phyloP scores from a whole-genome alignment of 305 asterid species.

The Euphrasia arctica region DNA sequence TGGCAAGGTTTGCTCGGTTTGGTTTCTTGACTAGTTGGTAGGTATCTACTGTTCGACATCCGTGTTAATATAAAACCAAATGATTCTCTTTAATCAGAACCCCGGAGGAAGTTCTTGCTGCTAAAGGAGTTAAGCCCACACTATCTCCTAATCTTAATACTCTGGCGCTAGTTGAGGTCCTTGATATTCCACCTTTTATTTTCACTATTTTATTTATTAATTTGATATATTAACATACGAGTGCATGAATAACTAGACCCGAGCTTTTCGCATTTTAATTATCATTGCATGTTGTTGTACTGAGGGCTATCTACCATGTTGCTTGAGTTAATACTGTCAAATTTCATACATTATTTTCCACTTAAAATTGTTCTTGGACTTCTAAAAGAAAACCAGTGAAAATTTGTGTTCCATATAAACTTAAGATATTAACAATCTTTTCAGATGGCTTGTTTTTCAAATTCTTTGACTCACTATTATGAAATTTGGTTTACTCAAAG shows the following conservation, averaged over 20 bases:
- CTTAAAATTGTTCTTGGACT: neutral
- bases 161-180: constrained; percentile 90
- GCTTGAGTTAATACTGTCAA: neutral
- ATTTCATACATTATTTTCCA: neutral
- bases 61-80: constrained; percentile 17
- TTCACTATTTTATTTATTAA: constrained; percentile 18
- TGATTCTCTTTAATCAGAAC: constrained; percentile 52
- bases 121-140: constrained; percentile 97
- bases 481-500: too few species aligned
- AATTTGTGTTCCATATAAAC: neutral
- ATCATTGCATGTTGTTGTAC: constrained; percentile 1
- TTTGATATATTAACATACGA: neutral
- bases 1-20: constrained; percentile 70
- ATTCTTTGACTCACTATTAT: too few species aligned
- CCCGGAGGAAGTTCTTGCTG: constrained; percentile 95
- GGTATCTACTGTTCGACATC: constrained; percentile 16
- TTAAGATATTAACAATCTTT: constrained; percentile 3
- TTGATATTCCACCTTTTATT: constrained; percentile 27
- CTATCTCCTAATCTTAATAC: constrained; percentile 96
- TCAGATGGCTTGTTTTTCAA: neutral
- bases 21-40: constrained; percentile 8
- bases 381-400: neutral
- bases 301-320: constrained; percentile 6
- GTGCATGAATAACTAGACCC: too few species aligned
- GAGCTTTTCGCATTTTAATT: neutral